These are phyloP conservation scores for Prototheca wickerhamii DNA, from an alignment of 163 green algal genomes.

Conservation along the genomic window DNA sequence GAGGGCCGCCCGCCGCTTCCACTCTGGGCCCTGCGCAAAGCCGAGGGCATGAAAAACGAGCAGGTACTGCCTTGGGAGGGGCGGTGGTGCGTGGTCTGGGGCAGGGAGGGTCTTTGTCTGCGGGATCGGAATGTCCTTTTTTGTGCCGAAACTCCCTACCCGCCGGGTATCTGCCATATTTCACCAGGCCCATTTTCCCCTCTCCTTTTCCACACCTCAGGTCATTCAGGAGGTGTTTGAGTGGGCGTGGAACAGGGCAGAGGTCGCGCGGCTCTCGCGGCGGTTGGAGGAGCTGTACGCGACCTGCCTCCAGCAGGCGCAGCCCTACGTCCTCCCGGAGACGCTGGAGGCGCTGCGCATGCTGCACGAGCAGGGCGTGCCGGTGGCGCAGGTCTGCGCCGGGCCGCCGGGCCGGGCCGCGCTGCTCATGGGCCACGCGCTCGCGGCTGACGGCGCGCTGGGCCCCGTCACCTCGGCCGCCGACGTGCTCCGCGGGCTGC, in stretches of 20 bases:
- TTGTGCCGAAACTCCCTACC: no score
- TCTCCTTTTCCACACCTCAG: conserved; percentile 23
- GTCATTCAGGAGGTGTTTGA: conserved; percentile 71
- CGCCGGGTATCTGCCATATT: no score
- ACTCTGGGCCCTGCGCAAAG: conserved; percentile 47
- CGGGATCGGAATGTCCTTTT: no score
- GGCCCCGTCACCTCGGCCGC: conserved; percentile 71
- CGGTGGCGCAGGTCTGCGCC: conserved; percentile 57
- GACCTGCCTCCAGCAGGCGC: conserved; percentile 38
- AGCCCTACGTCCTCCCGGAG: conserved; percentile 54
- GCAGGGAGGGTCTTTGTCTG: no score
- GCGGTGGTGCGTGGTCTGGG: no score
- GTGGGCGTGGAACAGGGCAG: conserved; percentile 75
- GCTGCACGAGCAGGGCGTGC: conserved; percentile 1
- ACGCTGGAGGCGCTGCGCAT: conserved; percentile 28
- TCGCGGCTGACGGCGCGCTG: conserved; percentile 42
- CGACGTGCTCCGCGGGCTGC: conserved; percentile 61
- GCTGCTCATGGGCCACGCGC: conserved; percentile 40
- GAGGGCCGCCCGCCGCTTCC: conserved; percentile 64
- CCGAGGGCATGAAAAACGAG: conserved; percentile 73
- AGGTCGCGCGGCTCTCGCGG: conserved; percentile 54
- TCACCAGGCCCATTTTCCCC: neutral
- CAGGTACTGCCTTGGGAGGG: no score
- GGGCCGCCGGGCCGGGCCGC: conserved; percentile 45
- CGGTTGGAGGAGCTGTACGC: conserved; percentile 68